These are phyloP conservation scores for Calonectria hongkongensis DNA, from an alignment of 2,329 filamentous ascomycete species.

Conservation along the genomic window DNA sequence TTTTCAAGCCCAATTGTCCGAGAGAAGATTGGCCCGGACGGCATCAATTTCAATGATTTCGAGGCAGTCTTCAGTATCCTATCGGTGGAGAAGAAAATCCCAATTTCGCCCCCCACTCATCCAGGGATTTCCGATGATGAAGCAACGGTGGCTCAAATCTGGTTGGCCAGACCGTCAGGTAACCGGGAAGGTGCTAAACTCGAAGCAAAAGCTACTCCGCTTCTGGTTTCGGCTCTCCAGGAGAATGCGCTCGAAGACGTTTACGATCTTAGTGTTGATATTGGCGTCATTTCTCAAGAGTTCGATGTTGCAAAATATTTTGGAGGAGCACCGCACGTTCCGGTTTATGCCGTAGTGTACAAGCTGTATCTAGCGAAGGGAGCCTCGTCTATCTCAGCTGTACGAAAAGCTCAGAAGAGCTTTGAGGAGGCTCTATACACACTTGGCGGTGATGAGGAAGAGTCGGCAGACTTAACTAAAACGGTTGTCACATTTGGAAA, in stretches of 20 bases:
- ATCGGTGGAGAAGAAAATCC: background rate
- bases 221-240: background rate
- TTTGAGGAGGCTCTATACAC: background rate
- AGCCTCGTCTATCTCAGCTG: background rate
- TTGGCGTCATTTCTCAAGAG: background rate
- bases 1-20: background rate
- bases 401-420: background rate
- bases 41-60: background rate
- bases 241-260: background rate
- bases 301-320: background rate
- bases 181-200: background rate
- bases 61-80: background rate
- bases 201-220: background rate
- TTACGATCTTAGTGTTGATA: background rate
- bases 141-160: background rate
- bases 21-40: background rate
- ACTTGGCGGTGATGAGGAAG: background rate
- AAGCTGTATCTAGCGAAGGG: background rate
- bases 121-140: background rate
- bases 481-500: background rate
- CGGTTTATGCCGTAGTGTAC: background rate
- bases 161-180: background rate
- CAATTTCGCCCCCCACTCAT: background rate
- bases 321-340: background rate
- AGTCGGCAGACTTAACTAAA: background rate